Evolutionary conservation across 805 yeast genomes (phyloP).

Genomic region (Suhomyces sp.): DNA sequence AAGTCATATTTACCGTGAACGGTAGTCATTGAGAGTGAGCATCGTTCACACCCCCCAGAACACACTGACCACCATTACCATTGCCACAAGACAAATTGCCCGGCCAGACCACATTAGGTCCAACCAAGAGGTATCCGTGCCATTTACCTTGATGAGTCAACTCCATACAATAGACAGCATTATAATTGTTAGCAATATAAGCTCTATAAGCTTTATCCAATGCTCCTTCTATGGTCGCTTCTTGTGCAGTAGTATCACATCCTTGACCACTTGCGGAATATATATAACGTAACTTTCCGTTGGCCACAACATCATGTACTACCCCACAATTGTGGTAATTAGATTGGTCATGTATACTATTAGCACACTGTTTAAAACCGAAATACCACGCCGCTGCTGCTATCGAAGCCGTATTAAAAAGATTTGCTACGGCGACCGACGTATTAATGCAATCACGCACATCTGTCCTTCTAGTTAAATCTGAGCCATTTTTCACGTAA

Average conservation of each 20-base stretch:
- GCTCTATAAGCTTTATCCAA: neutral
- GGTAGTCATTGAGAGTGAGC: too few relatives aligned
- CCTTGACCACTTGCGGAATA: neutral
- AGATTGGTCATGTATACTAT: too few relatives aligned
- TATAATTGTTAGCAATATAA: too few relatives aligned
- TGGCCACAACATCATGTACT: neutral
- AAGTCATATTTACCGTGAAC: too few relatives aligned
- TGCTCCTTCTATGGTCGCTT: neutral
- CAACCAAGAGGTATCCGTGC: neutral
- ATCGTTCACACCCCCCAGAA: neutral
- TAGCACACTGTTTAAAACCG: too few relatives aligned
- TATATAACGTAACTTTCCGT: neutral
- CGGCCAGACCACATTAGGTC: neutral
- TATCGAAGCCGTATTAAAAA: too few relatives aligned
- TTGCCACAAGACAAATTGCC: neutral
- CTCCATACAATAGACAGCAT: neutral
- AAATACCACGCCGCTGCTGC: too few relatives aligned
- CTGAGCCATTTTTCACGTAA: too few relatives aligned
- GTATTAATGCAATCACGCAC: too few relatives aligned
- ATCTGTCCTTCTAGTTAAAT: too few relatives aligned
- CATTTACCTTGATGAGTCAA: neutral
- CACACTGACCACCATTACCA: neutral
- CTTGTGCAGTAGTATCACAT: neutral
- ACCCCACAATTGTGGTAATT: neutral
- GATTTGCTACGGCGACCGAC: too few relatives aligned